Evolutionary conservation across 495 filamentous ascomycete species (phyloP).

Genomic region (Ramalina peruviana): DNA sequence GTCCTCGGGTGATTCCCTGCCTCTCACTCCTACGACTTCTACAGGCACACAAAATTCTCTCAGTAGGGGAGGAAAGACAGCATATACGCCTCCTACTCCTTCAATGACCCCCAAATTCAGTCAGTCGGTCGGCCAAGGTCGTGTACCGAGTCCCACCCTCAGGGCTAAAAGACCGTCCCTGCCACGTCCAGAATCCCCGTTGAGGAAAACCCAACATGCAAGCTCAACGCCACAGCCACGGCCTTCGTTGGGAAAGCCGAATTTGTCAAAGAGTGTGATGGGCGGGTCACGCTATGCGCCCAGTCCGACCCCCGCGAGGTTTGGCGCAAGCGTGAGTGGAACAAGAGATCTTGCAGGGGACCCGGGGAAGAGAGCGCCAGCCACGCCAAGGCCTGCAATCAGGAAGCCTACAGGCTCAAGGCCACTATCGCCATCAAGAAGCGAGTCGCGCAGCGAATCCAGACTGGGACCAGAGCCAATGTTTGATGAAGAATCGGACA

Average conservation of each 20-base stretch:
- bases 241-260: slow-evolving; percentile 38
- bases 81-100: slow-evolving; percentile 42
- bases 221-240: slow-evolving; percentile 36
- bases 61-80: slow-evolving; percentile 24
- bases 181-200: slow-evolving; percentile 72
- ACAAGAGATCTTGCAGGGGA: slow-evolving; percentile 38
- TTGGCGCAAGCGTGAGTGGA: slow-evolving; percentile 42
- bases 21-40: slow-evolving; percentile 54
- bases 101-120: slow-evolving; percentile 40
- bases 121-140: slow-evolving; percentile 56
- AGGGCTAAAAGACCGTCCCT: slow-evolving; percentile 67
- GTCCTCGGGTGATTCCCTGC: slow-evolving; percentile 39
- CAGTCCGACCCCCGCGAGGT: slow-evolving; percentile 54
- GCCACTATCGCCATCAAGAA: slow-evolving; percentile 15
- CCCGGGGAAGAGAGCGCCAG: slow-evolving; percentile 33
- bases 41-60: slow-evolving; percentile 36
- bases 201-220: slow-evolving; percentile 37
- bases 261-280: slow-evolving; percentile 26
- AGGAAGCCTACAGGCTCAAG: slow-evolving; percentile 31
- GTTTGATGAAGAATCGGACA: slow-evolving; percentile 37
- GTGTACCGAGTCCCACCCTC: slow-evolving; percentile 53
- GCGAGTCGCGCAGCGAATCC: slow-evolving; percentile 25
- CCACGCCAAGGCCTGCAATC: slow-evolving; percentile 26
- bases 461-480: slow-evolving; percentile 26
- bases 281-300: slow-evolving; percentile 38